A percentile compares a stretch with the other conserved stretches of the same genome.
Evolutionary conservation across 1,284 basidiomycete genomes (phyloP).

Genomic region (Ceratobasidium sp.): DNA sequence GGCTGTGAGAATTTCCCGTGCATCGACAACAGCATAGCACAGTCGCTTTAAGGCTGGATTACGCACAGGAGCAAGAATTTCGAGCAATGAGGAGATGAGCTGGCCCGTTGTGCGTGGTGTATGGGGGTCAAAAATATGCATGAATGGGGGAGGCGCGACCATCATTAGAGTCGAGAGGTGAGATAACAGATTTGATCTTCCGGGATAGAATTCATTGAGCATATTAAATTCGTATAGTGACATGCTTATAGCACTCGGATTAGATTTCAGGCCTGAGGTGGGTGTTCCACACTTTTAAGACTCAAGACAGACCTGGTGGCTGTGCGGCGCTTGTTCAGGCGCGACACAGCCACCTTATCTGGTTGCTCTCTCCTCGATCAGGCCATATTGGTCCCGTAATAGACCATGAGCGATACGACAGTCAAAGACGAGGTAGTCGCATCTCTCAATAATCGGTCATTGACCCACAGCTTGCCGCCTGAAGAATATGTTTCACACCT

Average conservation of each 20-base stretch:
- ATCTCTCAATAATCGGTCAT: slow-evolving; percentile 18
- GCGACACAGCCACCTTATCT: not conserved
- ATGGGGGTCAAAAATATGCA: slow-evolving; percentile 71
- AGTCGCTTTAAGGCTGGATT: slow-evolving; percentile 13
- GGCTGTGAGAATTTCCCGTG: slow-evolving; percentile 68
- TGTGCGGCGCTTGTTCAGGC: too few relatives aligned
- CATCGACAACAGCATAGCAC: slow-evolving; percentile 61
- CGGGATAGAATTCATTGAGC: slow-evolving; percentile 46
- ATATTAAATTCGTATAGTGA: slow-evolving; percentile 12
- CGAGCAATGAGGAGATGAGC: slow-evolving; percentile 34
- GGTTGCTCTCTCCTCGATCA: not conserved
- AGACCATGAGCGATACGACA: slow-evolving; percentile 23
- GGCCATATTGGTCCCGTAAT: too few relatives aligned
- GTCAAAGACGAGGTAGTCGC: slow-evolving; percentile 22
- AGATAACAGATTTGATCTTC: slow-evolving; percentile 48
- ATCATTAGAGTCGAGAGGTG: slow-evolving; percentile 60
- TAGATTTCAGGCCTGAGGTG: not conserved
- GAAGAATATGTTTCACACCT: slow-evolving; percentile 85
- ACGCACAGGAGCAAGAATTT: not conserved
- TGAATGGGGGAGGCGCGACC: slow-evolving; percentile 65
- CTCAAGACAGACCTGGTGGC: not conserved
- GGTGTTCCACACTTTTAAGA: not conserved
- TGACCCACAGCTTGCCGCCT: slow-evolving; percentile 22
- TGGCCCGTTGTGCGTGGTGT: slow-evolving; percentile 56
- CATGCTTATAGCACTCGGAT: not conserved